A percentile compares a stretch with the other conserved stretches of the same genome.
These are phyloP conservation scores for Ichthyophthirius multifiliis DNA, from an alignment of 169 alveolate species.

Conservation along the genomic window DNA sequence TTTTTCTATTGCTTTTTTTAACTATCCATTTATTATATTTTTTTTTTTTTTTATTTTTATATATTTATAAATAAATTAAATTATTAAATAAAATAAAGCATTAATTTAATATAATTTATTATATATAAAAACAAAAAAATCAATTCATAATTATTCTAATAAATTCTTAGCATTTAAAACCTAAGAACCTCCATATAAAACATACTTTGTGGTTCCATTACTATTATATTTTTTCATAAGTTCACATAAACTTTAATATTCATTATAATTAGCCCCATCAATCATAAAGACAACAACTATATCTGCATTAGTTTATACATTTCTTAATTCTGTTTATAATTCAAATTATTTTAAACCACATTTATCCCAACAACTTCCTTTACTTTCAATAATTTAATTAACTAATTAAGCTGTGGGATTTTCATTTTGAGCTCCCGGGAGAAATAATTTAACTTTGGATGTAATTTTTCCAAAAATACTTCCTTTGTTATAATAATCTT, in stretches of 20 bases:
- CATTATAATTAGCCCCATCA: not conserved
- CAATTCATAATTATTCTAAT: not conserved
- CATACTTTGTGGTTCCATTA: too few species aligned
- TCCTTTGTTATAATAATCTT: not conserved
- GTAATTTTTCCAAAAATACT: slow-evolving; percentile 5
- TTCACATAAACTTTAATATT: not conserved
- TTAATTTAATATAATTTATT: too few species aligned
- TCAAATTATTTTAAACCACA: not conserved
- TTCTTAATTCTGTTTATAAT: too few species aligned
- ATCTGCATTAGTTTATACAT: too few species aligned
- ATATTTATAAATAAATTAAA: too few species aligned
- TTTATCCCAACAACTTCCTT: not conserved
- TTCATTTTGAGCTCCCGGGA: not conserved
- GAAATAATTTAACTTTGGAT: not conserved
- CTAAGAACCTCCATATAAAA: not conserved
- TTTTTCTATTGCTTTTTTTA: too few species aligned
- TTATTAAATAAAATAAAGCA: not conserved
- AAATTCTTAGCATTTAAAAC: not conserved
- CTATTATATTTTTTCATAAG: not conserved
- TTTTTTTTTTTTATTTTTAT: too few species aligned
- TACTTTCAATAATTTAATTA: not conserved
- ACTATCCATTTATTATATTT: too few species aligned
- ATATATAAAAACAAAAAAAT: too few species aligned
- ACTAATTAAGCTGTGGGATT: not conserved
- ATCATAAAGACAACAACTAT: not conserved